phyloP scores from a whole-genome alignment of 176 grass and related monocot species.

The Thalia dealbata region DNA sequence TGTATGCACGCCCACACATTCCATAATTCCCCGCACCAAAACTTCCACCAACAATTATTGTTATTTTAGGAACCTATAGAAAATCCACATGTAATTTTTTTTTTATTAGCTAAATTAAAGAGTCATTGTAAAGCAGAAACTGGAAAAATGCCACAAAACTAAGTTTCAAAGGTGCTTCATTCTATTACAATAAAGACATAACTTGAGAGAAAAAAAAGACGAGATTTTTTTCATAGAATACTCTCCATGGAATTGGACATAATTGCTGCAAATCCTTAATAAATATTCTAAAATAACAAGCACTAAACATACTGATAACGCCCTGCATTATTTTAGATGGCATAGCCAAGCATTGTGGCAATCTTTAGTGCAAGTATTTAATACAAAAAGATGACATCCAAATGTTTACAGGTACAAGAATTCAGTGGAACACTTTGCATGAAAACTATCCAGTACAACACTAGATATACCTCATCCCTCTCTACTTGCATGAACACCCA shows the following conservation, averaged over 20 bases:
- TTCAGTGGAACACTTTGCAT: too few relatives aligned
- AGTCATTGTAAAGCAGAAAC: not conserved
- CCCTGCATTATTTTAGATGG: not conserved
- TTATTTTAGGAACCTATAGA: conserved; percentile 88
- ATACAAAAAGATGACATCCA: not conserved
- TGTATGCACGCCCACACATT: conserved; percentile 98
- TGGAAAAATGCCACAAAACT: not conserved
- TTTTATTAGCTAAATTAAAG: not conserved
- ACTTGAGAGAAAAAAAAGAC: not conserved
- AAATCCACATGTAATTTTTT: not conserved
- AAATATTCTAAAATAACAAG: not conserved
- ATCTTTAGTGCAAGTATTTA: not conserved
- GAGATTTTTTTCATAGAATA: not conserved
- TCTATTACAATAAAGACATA: not conserved
- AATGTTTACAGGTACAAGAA: not conserved
- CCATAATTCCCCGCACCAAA: conserved; percentile 98
- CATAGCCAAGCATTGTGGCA: not conserved
- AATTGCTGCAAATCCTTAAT: not conserved
- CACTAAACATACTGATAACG: not conserved
- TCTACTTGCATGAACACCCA: too few relatives aligned
- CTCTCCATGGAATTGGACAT: not conserved
- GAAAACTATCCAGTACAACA: too few relatives aligned
- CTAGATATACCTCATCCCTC: too few relatives aligned
- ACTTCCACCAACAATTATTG: conserved; percentile 93
- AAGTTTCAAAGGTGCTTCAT: not conserved